Evolutionary conservation across 2,329 filamentous ascomycete genomes (phyloP), one percentile per base, ranked within the genome.

Genomic region (Metarhizium anisopliae): DNA sequence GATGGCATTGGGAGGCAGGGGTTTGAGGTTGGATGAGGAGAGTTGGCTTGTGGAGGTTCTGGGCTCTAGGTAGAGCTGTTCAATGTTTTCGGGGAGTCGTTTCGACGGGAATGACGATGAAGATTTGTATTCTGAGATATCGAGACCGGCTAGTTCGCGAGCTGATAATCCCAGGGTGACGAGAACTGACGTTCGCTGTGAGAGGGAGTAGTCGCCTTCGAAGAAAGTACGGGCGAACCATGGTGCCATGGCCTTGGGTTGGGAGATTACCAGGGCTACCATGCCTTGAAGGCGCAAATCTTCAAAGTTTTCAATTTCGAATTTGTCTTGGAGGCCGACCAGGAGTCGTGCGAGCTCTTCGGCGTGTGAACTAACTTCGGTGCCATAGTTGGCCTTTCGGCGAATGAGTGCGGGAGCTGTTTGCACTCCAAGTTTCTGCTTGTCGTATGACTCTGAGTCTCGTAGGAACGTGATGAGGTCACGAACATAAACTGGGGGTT

Each of bases 181-280:
- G 53, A 99, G 84, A 42, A 97, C 79, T 0, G 88, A 83, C 7
- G 87, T 89, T 43, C 94, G 82, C 68, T 97, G 93, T 0, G 86
- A 82, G 42, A 97, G 75, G 0, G 92, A 96, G 69, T 94, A 92
- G 67, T 99, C 94, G 16, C 92, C 92, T 47, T 90, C 86, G 67
- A 96, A 97, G 67, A 94, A 95, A 0, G 88, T 87, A 56, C 85
- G 84, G 3, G 87, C 84, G 57, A 95, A 89, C 87, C 90, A 95
- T 14, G 84, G 88, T 0, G 85, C 92, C 81, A 96, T 90, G 53
- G 81, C 78, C 51, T 82, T 74, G 0, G 94, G 90, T 60, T 89
- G 83, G 0, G 89, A 85, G 2, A 94, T 78, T 0, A 96, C 75
- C 7, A 96, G 72, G 0, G 92, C 88, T 49, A 96, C 84, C 75